These are phyloP conservation scores for Calendula officinalis DNA, from an alignment of 129 eudicot species.

Conservation along the genomic window DNA sequence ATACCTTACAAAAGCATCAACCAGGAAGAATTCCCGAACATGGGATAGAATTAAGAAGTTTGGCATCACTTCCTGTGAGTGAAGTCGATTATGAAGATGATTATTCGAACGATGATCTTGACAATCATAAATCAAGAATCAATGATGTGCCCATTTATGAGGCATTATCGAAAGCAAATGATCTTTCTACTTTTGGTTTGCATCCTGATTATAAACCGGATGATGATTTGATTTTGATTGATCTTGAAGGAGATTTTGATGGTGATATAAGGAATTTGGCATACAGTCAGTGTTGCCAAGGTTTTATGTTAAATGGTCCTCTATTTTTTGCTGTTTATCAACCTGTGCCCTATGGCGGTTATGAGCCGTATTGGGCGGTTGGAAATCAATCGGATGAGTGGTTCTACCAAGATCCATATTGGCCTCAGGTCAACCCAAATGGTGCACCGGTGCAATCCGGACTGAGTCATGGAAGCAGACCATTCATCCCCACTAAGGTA, in stretches of 20 bases:
- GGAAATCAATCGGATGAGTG: too few relatives aligned
- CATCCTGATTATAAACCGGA: constrained; percentile 4
- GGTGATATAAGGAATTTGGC: constrained; percentile 57
- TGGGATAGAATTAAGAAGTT: constrained; percentile 15
- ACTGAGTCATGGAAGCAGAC: constrained; percentile 41
- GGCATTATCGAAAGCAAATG: constrained; percentile 11
- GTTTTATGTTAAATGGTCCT: constrained; percentile 23
- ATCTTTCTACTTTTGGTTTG: constrained; percentile 14
- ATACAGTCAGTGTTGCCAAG: constrained; percentile 45
- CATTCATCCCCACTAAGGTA: constrained; percentile 66
- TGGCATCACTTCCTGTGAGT: constrained; percentile 15
- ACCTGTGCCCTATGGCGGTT: constrained; percentile 14
- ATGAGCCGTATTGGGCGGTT: constrained; percentile 35
- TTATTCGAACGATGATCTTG: constrained; percentile 29
- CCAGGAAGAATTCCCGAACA: neutral
- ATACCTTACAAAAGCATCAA: constrained; percentile 46
- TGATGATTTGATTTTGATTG: constrained; percentile 45
- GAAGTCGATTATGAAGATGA: constrained; percentile 36
- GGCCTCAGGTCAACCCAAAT: constrained; percentile 20
- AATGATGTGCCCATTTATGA: constrained; percentile 13
- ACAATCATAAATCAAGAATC: constrained; percentile 5
- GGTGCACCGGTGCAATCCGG: constrained; percentile 16
- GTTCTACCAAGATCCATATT: constrained; percentile 12
- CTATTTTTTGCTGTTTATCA: neutral
- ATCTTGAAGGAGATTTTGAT: constrained; percentile 70